Evolutionary conservation across 148 eudicot genomes (phyloP).

Genomic region (Pharnaceum exiguum): DNA sequence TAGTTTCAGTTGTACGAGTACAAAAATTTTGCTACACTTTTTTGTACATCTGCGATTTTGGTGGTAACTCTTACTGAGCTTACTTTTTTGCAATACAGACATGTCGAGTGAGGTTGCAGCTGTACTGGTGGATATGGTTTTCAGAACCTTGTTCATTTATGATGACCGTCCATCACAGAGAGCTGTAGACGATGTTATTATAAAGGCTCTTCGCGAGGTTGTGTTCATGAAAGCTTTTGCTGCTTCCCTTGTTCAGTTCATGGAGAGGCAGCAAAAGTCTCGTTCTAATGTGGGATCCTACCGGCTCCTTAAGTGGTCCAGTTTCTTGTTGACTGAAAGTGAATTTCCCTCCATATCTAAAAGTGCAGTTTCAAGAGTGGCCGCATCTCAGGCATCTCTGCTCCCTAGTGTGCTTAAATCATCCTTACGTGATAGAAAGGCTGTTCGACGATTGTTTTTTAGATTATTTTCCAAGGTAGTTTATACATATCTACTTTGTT

Average conservation of each 20-base stretch:
- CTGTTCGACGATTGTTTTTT: conserved; percentile 54
- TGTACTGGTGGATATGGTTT: conserved; percentile 63
- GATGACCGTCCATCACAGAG: conserved; percentile 83
- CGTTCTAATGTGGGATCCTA: conserved; percentile 65
- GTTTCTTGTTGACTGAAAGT: conserved; percentile 61
- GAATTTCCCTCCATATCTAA: conserved; percentile 72
- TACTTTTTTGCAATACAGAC: conserved; percentile 39
- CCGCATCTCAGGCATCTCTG: conserved; percentile 60
- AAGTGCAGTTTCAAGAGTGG: conserved; percentile 74
- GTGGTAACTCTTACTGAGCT: too few relatives aligned
- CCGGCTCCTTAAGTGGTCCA: conserved; percentile 89
- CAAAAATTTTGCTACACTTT: too few relatives aligned
- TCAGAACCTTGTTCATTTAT: conserved; percentile 62
- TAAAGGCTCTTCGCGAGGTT: conserved; percentile 51
- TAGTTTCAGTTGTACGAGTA: too few relatives aligned
- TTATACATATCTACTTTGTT: not conserved
- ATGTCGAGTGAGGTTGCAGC: conserved; percentile 64
- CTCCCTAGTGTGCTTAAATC: conserved; percentile 63
- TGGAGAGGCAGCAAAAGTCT: conserved; percentile 77
- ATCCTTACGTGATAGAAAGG: conserved; percentile 67
- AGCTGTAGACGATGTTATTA: conserved; percentile 75
- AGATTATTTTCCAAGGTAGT: conserved; percentile 66
- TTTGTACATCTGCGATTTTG: too few relatives aligned
- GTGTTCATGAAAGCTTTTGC: conserved; percentile 82
- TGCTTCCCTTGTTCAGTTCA: conserved; percentile 73